Conservation (phyloP, 2,329 filamentous ascomycete species). For the Colletotrichum tropicale region DNA sequence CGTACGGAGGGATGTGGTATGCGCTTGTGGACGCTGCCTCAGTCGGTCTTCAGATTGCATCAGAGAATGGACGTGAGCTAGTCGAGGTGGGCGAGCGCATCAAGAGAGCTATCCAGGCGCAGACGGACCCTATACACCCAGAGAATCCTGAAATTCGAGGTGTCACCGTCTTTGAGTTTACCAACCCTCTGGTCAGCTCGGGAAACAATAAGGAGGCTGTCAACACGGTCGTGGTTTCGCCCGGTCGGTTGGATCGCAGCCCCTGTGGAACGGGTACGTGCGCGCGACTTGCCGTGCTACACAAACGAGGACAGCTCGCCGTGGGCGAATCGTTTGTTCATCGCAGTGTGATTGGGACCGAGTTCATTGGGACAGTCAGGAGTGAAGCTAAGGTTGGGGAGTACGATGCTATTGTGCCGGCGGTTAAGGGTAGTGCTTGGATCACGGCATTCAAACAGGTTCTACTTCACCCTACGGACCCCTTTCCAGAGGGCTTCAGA, state of each 20-base stretch:
- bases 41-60: slow-evolving; percentile 37
- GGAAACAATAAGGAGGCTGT: slow-evolving; percentile 30
- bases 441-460: slow-evolving; percentile 49
- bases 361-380: slow-evolving; percentile 44
- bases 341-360: slow-evolving; percentile 27
- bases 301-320: slow-evolving; percentile 41
- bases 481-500: slow-evolving; percentile 41
- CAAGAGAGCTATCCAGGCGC: slow-evolving; percentile 39
- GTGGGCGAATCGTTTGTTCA: slow-evolving; percentile 41
- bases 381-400: slow-evolving; percentile 38
- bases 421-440: slow-evolving; percentile 48
- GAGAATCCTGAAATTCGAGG: slow-evolving; percentile 45
- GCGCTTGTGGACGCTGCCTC: slow-evolving; percentile 43
- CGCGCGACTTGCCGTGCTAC: slow-evolving; percentile 46
- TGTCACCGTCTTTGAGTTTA: slow-evolving; percentile 43
- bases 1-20: slow-evolving; percentile 52
- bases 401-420: slow-evolving; percentile 44
- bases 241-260: slow-evolving; percentile 49
- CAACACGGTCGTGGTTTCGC: slow-evolving; percentile 48
- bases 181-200: slow-evolving; percentile 32
- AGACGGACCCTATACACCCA: slow-evolving; percentile 43
- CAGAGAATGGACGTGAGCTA: slow-evolving; percentile 34
- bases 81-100: slow-evolving; percentile 47
- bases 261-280: slow-evolving; percentile 51
- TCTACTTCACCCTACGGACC: slow-evolving; percentile 47